Percentiles rank a stretch among this genome's conserved stretches.
These are phyloP conservation scores for Paracorniculantispora psalliotae DNA, from an alignment of 2,329 filamentous ascomycete species.

Conservation along the genomic window DNA sequence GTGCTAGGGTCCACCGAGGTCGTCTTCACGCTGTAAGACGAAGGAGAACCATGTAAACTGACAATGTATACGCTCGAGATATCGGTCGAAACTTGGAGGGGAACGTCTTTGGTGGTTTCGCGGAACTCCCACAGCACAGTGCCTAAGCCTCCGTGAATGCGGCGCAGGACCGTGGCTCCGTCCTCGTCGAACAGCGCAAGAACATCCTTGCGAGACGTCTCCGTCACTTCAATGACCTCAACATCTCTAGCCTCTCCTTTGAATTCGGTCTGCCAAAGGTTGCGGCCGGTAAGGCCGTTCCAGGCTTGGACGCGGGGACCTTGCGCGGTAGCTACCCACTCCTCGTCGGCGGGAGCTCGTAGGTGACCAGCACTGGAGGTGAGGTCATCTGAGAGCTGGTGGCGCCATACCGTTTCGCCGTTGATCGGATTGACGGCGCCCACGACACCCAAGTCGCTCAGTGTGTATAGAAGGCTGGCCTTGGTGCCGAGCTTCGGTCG, in stretches of 20 bases:
- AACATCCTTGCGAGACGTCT: constrained; percentile 61
- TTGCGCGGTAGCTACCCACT: constrained; percentile 68
- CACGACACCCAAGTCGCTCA: constrained; percentile 77
- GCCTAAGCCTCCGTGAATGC: constrained; percentile 69
- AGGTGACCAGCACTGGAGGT: constrained; percentile 49
- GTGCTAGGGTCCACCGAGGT: constrained; percentile 66
- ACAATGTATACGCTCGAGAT: constrained; percentile 69
- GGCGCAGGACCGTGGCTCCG: constrained; percentile 55
- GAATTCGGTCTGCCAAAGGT: constrained; percentile 67
- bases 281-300: constrained; percentile 76
- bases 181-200: constrained; percentile 62
- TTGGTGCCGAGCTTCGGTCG: constrained; percentile 75
- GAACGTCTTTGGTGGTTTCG: constrained; percentile 62
- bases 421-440: constrained; percentile 87
- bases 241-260: constrained; percentile 59
- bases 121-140: constrained; percentile 73
- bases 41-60: constrained; percentile 63
- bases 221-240: constrained; percentile 70
- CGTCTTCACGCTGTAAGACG: constrained; percentile 72
- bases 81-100: constrained; percentile 71
- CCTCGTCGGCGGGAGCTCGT: constrained; percentile 72
- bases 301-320: constrained; percentile 70
- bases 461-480: constrained; percentile 84
- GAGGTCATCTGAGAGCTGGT: constrained; percentile 55
- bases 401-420: constrained; percentile 81